phyloP scores from a whole-genome alignment of 768 basidiomycete genomes.

The Hortiboletus campestris region DNA sequence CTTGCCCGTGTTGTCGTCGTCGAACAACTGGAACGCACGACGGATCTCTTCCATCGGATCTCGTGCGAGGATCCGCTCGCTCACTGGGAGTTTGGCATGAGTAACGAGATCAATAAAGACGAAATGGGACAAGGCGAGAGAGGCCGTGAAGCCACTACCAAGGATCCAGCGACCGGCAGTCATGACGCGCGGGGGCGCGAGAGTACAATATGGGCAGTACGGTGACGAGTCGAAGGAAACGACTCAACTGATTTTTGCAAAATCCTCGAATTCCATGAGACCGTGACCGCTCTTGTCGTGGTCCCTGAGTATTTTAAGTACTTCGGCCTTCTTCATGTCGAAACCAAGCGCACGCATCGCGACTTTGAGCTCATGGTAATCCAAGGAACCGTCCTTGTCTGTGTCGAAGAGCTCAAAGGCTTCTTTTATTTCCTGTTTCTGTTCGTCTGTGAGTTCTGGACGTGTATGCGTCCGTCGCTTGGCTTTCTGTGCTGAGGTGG shows the following conservation, averaged over 20 bases:
- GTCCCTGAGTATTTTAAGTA: constrained; percentile 89
- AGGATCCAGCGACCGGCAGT: not conserved
- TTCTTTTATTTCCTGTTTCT: constrained; percentile 96
- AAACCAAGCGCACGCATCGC: constrained; percentile 98
- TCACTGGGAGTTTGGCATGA: constrained; percentile 59
- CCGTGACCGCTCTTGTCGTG: constrained; percentile 81
- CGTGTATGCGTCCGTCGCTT: constrained; percentile 72
- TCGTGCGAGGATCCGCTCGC: constrained; percentile 86
- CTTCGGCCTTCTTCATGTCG: constrained; percentile 97
- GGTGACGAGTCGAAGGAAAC: not conserved
- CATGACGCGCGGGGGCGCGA: constrained; percentile 3
- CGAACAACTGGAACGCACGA: constrained; percentile 94
- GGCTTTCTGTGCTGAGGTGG: constrained; percentile 66
- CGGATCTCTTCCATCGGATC: constrained; percentile 97
- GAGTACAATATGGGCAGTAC: not conserved
- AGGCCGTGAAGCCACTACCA: not conserved
- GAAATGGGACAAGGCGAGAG: not conserved
- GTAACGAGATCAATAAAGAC: constrained; percentile 5
- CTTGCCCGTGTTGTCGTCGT: constrained; percentile 93
- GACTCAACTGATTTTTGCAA: constrained; percentile 86
- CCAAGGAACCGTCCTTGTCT: constrained; percentile 94
- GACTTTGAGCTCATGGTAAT: constrained; percentile 99
- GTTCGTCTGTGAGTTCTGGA: constrained; percentile 84
- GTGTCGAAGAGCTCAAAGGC: constrained; percentile 99
- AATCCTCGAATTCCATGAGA: constrained; percentile 91